These are phyloP conservation scores for Axilococcus clingmanii DNA, from an alignment of 139 green algal genomes.

Conservation along the genomic window DNA sequence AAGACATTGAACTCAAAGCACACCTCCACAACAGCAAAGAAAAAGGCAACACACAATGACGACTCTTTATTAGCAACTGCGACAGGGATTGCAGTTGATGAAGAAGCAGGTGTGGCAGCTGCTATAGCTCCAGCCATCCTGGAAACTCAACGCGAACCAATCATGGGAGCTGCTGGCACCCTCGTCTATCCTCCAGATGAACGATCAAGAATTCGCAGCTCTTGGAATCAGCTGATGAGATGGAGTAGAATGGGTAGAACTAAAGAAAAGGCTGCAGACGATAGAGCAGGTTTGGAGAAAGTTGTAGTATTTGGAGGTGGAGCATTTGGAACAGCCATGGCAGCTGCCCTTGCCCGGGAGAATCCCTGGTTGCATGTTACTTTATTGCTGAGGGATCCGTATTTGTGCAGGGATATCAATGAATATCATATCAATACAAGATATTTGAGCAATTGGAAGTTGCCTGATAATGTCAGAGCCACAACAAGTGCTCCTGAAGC, in stretches of 20 bases:
- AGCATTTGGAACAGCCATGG: constrained; percentile 96
- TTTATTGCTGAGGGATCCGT: constrained; percentile 71
- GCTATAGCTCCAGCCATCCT: background rate
- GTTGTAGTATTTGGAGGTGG: constrained; percentile 93
- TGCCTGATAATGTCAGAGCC: constrained; percentile 80
- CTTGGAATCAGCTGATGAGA: constrained; percentile 77
- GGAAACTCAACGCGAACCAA: background rate
- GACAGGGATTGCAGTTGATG: background rate
- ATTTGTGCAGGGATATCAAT: constrained; percentile 83
- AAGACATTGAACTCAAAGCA: too few species aligned
- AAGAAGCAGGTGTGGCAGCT: background rate
- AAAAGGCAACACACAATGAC: background rate
- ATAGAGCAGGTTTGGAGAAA: constrained; percentile 39
- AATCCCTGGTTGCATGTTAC: constrained; percentile 55
- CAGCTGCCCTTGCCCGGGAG: constrained; percentile 66
- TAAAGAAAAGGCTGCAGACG: constrained; percentile 3
- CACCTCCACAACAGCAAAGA: background rate
- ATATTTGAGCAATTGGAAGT: constrained; percentile 63
- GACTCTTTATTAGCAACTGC: background rate
- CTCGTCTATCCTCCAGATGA: constrained; percentile 29
- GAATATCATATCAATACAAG: constrained; percentile 70
- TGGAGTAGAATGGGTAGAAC: constrained; percentile 45
- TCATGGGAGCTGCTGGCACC: background rate
- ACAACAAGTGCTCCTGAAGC: constrained; percentile 64
- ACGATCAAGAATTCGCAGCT: constrained; percentile 57